These are phyloP conservation scores for Peniophora sp. DNA, from an alignment of 1,284 basidiomycete species.

Conservation along the genomic window DNA sequence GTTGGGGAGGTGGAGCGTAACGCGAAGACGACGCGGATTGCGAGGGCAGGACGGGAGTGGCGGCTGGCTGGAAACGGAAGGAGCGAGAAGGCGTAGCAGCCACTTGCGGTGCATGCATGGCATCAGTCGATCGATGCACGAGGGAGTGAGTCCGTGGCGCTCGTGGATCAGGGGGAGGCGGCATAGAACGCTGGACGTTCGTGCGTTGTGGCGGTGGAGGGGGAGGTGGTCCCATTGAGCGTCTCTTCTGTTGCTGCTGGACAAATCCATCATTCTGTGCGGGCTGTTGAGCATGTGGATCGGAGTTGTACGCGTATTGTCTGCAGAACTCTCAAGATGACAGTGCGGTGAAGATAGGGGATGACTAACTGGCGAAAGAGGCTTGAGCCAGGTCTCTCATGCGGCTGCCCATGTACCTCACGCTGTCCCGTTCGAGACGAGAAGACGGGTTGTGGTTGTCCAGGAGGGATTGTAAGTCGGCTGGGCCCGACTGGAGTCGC, in stretches of 20 bases:
- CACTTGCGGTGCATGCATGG: conserved; percentile 13
- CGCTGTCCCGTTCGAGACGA: conserved; percentile 19
- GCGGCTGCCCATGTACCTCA: neutral
- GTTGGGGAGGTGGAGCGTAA: no score
- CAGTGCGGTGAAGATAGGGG: neutral
- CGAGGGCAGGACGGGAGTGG: no score
- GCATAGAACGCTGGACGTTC: conserved; percentile 7
- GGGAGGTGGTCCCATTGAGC: no score
- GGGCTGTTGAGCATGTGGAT: neutral
- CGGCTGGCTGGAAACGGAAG: no score
- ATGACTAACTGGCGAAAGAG: conserved; percentile 38
- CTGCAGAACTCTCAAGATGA: neutral
- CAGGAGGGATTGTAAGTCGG: conserved; percentile 51
- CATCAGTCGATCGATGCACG: conserved; percentile 14
- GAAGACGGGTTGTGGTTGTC: conserved; percentile 40
- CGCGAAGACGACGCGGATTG: no score
- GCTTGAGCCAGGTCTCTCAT: conserved; percentile 36
- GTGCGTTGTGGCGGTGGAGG: neutral
- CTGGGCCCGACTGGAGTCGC: conserved; percentile 43
- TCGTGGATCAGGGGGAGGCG: neutral
- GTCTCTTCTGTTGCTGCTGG: no score
- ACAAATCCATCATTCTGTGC: neutral
- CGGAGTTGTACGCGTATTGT: conserved; percentile 1
- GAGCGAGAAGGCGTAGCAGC: conserved; percentile 16
- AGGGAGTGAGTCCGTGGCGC: conserved; percentile 5